A percentile compares a stretch with the other conserved stretches of the same genome.
phyloP scores from a whole-genome alignment of 2,329 filamentous ascomycete species.

The Ceratocystis cacaofunesta region DNA sequence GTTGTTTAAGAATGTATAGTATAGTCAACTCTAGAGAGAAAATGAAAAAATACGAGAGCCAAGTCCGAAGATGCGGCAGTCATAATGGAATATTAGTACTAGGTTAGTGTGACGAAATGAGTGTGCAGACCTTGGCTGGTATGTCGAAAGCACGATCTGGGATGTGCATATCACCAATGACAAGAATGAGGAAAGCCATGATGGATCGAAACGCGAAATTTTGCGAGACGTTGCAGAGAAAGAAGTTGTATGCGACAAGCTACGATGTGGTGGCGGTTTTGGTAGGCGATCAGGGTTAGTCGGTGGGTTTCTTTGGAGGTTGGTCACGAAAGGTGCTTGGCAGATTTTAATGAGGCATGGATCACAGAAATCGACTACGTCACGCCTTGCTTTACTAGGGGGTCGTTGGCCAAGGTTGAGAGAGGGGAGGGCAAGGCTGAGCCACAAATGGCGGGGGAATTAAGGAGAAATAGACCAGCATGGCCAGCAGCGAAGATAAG shows the following conservation, averaged over 20 bases:
- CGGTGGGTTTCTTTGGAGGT: background rate
- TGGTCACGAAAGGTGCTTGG: background rate
- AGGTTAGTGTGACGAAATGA: background rate
- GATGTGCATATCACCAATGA: conserved; percentile 87
- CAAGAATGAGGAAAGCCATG: conserved; percentile 80
- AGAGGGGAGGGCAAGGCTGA: background rate
- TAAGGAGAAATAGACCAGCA: background rate
- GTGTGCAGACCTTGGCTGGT: conserved; percentile 57
- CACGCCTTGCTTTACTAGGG: conserved; percentile 1
- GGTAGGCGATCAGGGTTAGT: background rate
- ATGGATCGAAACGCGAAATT: conserved; percentile 25
- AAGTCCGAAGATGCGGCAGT: background rate
- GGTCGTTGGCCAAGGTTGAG: background rate
- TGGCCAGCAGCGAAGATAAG: no score
- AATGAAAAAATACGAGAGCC: no score
- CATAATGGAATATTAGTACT: background rate
- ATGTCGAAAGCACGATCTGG: conserved; percentile 85
- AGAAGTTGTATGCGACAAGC: background rate
- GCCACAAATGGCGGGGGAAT: background rate
- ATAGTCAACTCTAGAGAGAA: background rate
- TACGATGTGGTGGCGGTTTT: background rate
- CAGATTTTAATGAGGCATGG: background rate
- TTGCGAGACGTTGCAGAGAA: no score
- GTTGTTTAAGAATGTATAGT: no score
- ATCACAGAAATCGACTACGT: conserved; percentile 1